Evolutionary conservation across 2,329 filamentous ascomycete genomes (phyloP).

Genomic region (Pseudogymnoascus sp.): DNA sequence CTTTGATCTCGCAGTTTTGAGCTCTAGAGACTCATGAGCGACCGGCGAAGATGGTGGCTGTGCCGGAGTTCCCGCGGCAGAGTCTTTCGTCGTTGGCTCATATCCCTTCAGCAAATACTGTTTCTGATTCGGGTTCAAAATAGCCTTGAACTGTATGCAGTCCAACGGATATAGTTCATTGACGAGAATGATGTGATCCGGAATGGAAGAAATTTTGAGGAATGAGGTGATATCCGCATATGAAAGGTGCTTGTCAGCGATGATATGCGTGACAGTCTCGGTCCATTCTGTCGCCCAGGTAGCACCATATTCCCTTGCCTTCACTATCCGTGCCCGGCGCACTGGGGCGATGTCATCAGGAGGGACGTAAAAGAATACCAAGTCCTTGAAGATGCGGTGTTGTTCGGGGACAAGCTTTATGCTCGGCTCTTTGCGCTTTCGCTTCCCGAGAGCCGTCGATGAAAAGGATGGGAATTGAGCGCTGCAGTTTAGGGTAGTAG

Average conservation of each 20-base stretch:
- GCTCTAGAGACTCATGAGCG: constrained; percentile 34
- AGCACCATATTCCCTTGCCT: constrained; percentile 68
- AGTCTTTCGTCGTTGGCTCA: constrained; percentile 7
- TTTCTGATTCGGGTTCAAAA: constrained; percentile 52
- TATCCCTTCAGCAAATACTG: constrained; percentile 47
- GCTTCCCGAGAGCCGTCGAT: constrained; percentile 28
- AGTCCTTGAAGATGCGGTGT: constrained; percentile 50
- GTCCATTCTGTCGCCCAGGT: constrained; percentile 32
- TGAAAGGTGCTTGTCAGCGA: constrained; percentile 64
- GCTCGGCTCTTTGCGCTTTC: constrained; percentile 36
- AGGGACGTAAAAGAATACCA: constrained; percentile 73
- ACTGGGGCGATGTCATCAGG: constrained; percentile 65
- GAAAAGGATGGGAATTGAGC: background rate
- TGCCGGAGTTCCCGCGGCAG: constrained; percentile 1
- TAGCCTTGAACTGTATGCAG: constrained; percentile 50
- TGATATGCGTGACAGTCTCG: constrained; percentile 61
- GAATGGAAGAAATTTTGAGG: constrained; percentile 34
- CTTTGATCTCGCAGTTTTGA: constrained; percentile 41
- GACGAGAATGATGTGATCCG: constrained; percentile 48
- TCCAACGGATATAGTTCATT: constrained; percentile 64
- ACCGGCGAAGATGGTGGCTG: background rate
- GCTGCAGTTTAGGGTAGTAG: constrained; percentile 17
- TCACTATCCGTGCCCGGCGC: constrained; percentile 65
- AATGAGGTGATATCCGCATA: constrained; percentile 57
- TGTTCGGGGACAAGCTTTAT: constrained; percentile 43